These are phyloP conservation scores for Sequoia sempervirens DNA, from an alignment of 75 land plant species.

Conservation along the genomic window DNA sequence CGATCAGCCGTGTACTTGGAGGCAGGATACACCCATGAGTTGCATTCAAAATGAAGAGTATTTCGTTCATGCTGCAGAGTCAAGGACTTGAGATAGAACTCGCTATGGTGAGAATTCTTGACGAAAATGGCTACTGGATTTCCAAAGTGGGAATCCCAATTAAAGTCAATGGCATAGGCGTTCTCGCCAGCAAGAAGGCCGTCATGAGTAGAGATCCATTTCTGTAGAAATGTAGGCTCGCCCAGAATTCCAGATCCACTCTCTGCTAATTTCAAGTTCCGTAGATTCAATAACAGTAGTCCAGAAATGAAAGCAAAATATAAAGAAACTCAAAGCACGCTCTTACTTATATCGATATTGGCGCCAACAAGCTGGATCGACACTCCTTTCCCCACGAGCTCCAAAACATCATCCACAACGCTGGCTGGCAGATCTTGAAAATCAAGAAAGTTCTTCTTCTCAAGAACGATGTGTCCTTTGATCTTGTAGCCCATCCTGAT, in stretches of 20 bases:
- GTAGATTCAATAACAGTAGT: not conserved
- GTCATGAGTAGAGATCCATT: slow-evolving; percentile 12
- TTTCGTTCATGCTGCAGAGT: slow-evolving; percentile 1
- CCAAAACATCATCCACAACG: slow-evolving; percentile 31
- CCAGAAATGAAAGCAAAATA: not conserved
- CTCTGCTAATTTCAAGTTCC: not conserved
- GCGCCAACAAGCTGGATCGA: slow-evolving; percentile 54
- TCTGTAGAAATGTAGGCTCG: slow-evolving; percentile 10
- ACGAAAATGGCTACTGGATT: slow-evolving; percentile 10
- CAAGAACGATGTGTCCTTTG: slow-evolving; percentile 18
- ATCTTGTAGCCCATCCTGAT: not conserved
- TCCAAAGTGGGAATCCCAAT: slow-evolving; percentile 36
- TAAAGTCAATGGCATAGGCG: slow-evolving; percentile 24
- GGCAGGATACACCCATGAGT: slow-evolving; percentile 17
- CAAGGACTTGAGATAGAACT: slow-evolving; percentile 15
- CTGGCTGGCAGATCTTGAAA: slow-evolving; percentile 28
- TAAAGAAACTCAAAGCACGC: not conserved
- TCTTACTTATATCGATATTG: slow-evolving; percentile 30
- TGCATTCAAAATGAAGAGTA: slow-evolving; percentile 10
- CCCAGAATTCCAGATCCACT: slow-evolving; percentile 10
- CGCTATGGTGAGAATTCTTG: slow-evolving; percentile 4
- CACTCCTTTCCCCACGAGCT: slow-evolving; percentile 46
- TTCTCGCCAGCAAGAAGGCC: slow-evolving; percentile 25
- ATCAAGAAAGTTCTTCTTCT: slow-evolving; percentile 51
- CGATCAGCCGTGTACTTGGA: slow-evolving; percentile 13